Conservation (phyloP, 1,139 yeast species). For the Geotrichum macrosporum region DNA sequence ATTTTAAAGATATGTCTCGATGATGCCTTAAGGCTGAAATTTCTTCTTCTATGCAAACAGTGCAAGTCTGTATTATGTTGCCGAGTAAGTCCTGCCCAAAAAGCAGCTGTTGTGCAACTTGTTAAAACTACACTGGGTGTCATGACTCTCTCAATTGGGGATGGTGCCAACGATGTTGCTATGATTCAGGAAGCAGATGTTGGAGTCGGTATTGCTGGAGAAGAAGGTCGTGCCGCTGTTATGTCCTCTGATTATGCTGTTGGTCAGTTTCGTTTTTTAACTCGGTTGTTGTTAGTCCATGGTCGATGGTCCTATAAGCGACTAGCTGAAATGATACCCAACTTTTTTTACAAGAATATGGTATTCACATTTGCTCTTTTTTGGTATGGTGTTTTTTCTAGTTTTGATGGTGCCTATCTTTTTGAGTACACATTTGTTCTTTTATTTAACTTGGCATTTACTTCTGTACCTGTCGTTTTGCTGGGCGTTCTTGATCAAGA, state of each 20-base stretch:
- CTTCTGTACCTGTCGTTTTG: conserved; percentile 88
- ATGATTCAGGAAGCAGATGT: conserved; percentile 99
- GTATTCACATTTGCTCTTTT: conserved; percentile 83
- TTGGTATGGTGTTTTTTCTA: conserved; percentile 84
- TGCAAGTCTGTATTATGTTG: conserved; percentile 95
- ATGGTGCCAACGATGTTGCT: conserved; percentile 97
- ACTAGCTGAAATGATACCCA: conserved; percentile 88
- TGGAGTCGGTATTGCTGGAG: conserved; percentile 98
- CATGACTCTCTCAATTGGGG: conserved; percentile 92
- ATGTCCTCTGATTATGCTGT: conserved; percentile 97
- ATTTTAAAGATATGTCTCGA: conserved; percentile 68
- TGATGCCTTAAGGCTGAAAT: conserved; percentile 54
- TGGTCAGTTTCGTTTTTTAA: conserved; percentile 86
- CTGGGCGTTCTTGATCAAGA: conserved; percentile 93
- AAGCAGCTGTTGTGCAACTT: conserved; percentile 87
- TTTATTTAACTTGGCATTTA: conserved; percentile 90
- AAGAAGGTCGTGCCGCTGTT: conserved; percentile 98
- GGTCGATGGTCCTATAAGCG: conserved; percentile 97
- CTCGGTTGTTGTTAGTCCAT: conserved; percentile 76
- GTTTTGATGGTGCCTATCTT: conserved; percentile 87
- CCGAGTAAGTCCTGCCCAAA: conserved; percentile 97
- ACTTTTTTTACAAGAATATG: conserved; percentile 86
- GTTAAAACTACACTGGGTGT: conserved; percentile 79
- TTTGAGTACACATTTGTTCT: conserved; percentile 89
- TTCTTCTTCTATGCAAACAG: conserved; percentile 81